phyloP scores from a whole-genome alignment of 2,329 filamentous ascomycete genomes.

The Diaporthe ilicicola region DNA sequence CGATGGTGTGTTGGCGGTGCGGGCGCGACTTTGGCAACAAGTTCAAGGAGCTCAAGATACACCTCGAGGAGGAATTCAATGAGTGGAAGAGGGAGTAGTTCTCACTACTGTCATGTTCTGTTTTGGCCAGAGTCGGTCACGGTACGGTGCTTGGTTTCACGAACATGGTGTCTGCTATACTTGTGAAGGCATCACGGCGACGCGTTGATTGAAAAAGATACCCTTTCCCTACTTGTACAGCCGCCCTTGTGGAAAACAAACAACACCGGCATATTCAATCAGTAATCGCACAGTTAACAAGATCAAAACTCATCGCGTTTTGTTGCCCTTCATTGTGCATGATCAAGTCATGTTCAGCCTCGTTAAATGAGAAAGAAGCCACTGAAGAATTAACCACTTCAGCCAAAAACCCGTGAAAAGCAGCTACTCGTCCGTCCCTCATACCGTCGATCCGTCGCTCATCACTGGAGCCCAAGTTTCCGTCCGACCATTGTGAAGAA shows the following conservation, averaged over 20 bases:
- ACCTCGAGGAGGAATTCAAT: conserved; percentile 69
- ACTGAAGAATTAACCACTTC: not conserved
- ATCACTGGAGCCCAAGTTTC: conserved; percentile 25
- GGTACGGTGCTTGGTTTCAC: conserved; percentile 18
- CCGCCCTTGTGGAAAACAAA: not conserved
- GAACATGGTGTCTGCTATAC: not conserved
- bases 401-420: not conserved
- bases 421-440: not conserved
- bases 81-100: conserved; percentile 53
- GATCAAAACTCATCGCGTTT: not conserved
- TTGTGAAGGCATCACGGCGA: not conserved
- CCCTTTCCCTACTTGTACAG: conserved; percentile 1
- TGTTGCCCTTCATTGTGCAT: not conserved
- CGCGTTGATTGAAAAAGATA: conserved; percentile 13
- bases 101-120: not conserved
- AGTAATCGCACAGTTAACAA: conserved; percentile 2
- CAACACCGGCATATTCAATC: not conserved
- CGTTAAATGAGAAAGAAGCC: not conserved
- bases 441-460: not conserved
- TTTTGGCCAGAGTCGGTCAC: not conserved
- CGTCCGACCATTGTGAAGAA: conserved; percentile 30
- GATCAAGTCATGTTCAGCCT: not conserved
- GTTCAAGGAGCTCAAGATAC: conserved; percentile 78
- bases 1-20: conserved; percentile 88
- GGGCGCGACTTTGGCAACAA: conserved; percentile 75